These are phyloP conservation scores for Leccinum idahoense DNA, from an alignment of 1,284 basidiomycete species.

Conservation along the genomic window DNA sequence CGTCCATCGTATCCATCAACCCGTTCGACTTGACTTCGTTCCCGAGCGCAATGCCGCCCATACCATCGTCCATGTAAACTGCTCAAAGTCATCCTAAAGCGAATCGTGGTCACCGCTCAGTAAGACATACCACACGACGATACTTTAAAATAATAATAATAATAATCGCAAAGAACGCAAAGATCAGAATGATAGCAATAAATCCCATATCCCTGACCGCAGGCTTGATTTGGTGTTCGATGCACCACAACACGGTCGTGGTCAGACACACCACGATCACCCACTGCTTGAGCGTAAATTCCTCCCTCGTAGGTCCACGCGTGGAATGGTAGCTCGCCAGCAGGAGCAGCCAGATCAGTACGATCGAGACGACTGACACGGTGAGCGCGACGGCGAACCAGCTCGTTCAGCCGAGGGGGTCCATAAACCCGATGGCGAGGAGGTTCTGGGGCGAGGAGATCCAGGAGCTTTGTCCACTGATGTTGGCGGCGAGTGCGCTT, in stretches of 20 bases:
- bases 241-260: slow-evolving; percentile 91
- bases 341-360: slow-evolving; percentile 90
- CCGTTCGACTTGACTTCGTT: slow-evolving; percentile 92
- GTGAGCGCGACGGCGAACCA: slow-evolving; percentile 97
- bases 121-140: not conserved
- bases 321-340: slow-evolving; percentile 78
- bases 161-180: slow-evolving; percentile 88
- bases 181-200: slow-evolving; percentile 90
- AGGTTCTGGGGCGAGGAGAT: slow-evolving; percentile 90
- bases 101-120: not conserved
- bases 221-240: slow-evolving; percentile 78
- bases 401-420: slow-evolving; percentile 83
- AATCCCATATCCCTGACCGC: slow-evolving; percentile 95
- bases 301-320: slow-evolving; percentile 70
- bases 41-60: slow-evolving; percentile 97
- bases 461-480: slow-evolving; percentile 95
- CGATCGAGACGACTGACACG: slow-evolving; percentile 79
- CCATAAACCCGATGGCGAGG: slow-evolving; percentile 78
- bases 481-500: slow-evolving; percentile 74
- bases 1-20: slow-evolving; percentile 75
- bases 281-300: slow-evolving; percentile 84
- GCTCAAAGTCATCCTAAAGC: slow-evolving; percentile 86
- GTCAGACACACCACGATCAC: slow-evolving; percentile 80
- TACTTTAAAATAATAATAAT: slow-evolving; percentile 65
- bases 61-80: slow-evolving; percentile 65